Evolutionary conservation across 2,329 filamentous ascomycete species (phyloP).

Genomic region (Parascedosporium putredinis): DNA sequence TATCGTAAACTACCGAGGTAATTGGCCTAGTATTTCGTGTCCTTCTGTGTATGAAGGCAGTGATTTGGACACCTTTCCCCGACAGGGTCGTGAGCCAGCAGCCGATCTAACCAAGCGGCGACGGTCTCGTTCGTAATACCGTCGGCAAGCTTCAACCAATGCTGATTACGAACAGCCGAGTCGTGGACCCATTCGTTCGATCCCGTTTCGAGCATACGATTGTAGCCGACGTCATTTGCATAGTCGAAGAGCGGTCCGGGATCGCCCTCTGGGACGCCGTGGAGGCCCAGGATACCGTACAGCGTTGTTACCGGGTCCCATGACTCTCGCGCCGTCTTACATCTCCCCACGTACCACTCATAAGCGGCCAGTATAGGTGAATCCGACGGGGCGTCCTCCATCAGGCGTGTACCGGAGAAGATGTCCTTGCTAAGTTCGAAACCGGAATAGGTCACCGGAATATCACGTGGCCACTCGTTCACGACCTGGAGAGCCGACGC

Average conservation of each 20-base stretch:
- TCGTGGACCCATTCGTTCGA: background rate
- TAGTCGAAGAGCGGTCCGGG: background rate
- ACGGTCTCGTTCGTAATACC: background rate
- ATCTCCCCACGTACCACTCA: slow-evolving; percentile 24
- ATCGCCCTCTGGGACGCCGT: slow-evolving; percentile 12
- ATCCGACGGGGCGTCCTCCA: slow-evolving; percentile 17
- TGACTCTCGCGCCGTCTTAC: slow-evolving; percentile 21
- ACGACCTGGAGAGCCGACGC: slow-evolving; percentile 30
- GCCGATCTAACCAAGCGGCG: background rate
- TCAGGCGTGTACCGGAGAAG: slow-evolving; percentile 26
- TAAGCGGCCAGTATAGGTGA: slow-evolving; percentile 29
- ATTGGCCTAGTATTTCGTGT: no score
- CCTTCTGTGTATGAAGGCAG: no score
- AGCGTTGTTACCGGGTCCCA: slow-evolving; percentile 33
- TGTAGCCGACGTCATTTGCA: background rate
- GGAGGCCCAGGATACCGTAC: slow-evolving; percentile 27
- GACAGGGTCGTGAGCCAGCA: background rate
- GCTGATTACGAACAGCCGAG: background rate
- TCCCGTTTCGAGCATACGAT: background rate
- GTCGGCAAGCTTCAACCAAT: background rate
- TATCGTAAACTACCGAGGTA: no score
- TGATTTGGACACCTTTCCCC: background rate
- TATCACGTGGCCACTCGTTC: slow-evolving; percentile 27
- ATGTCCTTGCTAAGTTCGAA: slow-evolving; percentile 32
- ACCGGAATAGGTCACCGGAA: slow-evolving; percentile 30